Percentiles rank a stretch among this genome's conserved stretches.
Conservation (phyloP, 768 basidiomycete genomes). For the Phaeotremella fagi region DNA sequence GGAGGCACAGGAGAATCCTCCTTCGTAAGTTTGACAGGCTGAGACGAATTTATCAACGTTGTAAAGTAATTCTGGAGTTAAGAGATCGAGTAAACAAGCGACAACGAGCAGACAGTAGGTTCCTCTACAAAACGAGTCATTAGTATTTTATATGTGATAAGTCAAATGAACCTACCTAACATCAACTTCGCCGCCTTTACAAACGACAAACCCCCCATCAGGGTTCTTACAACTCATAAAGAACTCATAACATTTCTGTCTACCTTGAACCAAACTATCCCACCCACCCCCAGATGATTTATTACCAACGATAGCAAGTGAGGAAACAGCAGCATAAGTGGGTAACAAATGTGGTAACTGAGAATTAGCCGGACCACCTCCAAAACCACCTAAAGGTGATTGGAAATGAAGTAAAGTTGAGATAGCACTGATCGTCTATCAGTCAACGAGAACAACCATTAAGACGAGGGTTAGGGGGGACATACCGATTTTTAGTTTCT, state of each 20-base stretch:
- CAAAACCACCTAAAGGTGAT: constrained; percentile 82
- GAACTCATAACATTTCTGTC: constrained; percentile 74
- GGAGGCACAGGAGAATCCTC: constrained; percentile 79
- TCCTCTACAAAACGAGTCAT: constrained; percentile 56
- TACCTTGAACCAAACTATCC: constrained; percentile 76
- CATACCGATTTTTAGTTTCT: constrained; percentile 66
- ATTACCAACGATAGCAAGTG: constrained; percentile 73
- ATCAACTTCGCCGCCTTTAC: constrained; percentile 83
- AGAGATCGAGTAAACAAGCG: constrained; percentile 73
- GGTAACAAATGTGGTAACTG: constrained; percentile 83
- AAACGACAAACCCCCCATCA: constrained; percentile 89
- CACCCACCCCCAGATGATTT: constrained; percentile 54
- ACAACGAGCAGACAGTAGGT: constrained; percentile 85
- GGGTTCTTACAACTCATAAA: constrained; percentile 87
- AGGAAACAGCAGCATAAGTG: constrained; percentile 80
- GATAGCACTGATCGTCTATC: constrained; percentile 67
- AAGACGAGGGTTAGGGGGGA: constrained; percentile 1
- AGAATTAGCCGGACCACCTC: constrained; percentile 68
- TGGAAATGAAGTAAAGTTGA: constrained; percentile 76
- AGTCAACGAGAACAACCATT: not conserved
- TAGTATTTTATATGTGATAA: not conserved
- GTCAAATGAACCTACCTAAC: constrained; percentile 60
- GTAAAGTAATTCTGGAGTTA: constrained; percentile 79
- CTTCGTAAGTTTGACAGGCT: constrained; percentile 90
- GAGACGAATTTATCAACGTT: constrained; percentile 75